A percentile compares a stretch with the other conserved stretches of the same genome.
Evolutionary conservation across 768 basidiomycete species (phyloP).

Genomic region (Calocybe indica): DNA sequence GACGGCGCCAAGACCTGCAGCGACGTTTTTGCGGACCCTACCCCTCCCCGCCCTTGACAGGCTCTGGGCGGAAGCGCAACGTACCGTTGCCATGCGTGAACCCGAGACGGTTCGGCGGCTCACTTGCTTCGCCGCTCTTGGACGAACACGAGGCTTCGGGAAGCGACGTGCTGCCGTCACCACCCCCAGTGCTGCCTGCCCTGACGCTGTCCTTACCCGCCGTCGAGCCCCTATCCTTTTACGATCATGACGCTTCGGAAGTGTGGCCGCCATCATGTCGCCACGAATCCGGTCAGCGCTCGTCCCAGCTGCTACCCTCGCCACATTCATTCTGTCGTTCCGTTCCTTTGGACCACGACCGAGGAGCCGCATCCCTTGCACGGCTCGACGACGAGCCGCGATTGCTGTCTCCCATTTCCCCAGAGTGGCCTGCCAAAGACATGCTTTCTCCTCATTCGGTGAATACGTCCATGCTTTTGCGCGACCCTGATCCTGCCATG

Average conservation of each 20-base stretch:
- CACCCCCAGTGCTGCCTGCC: constrained; percentile 36
- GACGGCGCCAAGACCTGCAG: too few relatives aligned
- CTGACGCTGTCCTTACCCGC: constrained; percentile 30
- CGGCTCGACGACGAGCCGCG: not conserved
- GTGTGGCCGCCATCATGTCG: not conserved
- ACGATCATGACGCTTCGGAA: constrained; percentile 3
- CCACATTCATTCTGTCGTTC: not conserved
- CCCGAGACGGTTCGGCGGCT: constrained; percentile 12
- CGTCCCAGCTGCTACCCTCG: not conserved
- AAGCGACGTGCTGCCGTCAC: constrained; percentile 28
- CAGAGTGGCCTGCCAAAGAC: not conserved
- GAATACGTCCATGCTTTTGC: not conserved
- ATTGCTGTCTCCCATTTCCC: constrained; percentile 5
- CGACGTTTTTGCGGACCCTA: too few relatives aligned
- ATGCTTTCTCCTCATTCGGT: not conserved
- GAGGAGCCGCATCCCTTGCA: not conserved
- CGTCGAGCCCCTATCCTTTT: constrained; percentile 8
- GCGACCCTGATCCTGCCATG: too few relatives aligned
- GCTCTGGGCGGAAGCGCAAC: constrained; percentile 18
- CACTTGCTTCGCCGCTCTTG: constrained; percentile 28
- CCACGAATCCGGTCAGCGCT: not conserved
- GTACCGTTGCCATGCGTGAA: constrained; percentile 16
- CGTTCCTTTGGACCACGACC: not conserved
- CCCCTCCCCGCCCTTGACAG: constrained; percentile 20
- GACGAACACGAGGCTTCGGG: constrained; percentile 23